Evolutionary conservation across 2,329 filamentous ascomycete genomes (phyloP), one percentile per base, ranked within the genome.

Genomic region (Colletotrichum tabaci): DNA sequence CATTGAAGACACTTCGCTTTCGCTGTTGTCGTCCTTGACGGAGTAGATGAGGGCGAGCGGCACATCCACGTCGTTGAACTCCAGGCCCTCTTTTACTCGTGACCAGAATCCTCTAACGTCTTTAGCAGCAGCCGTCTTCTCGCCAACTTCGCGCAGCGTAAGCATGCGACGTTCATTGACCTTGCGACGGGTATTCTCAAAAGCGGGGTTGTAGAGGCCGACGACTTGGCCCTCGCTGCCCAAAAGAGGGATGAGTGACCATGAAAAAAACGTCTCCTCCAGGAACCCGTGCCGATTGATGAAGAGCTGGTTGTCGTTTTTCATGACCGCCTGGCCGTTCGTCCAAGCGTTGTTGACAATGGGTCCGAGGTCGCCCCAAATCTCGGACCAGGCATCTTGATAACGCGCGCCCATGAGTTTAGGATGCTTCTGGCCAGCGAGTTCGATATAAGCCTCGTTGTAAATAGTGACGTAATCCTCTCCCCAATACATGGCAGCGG

Each of bases 201-300:
- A 96, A 0, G 91, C 89, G 3, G 93, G 93, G 77, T 95, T 95
- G 79, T 94, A 95, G 0, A 96, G 80, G 2, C 92, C 93, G 73
- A 93, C 89, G 9, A 95, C 92, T 15, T 89, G 89, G 2, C 94
- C 94, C 71, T 95, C 91, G 49, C 87, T 86, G 3, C 93, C 93
- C 1, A 96, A 88, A 73, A 96, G 86, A 0, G 94, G 94, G 35
- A 96, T 92, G 52, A 96, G 90, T 1, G 91, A 93, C 93, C 93
- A 96, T 15, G 92, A 93, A 79, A 96, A 96, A 78, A 93, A 96
- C 0, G 92, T 91, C 78, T 96, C 94, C 80, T 97, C 93, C 1
- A 94, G 81, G 73, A 89, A 94, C 1, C 90, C 89, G 73, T 90
- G 89, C 9, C 94, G 89, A 57, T 87, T 85, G 42, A 96, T 87